Base-by-base conservation (phyloP, 192 early-diverging fungal species). In the Backusella psychrophila region DNA sequence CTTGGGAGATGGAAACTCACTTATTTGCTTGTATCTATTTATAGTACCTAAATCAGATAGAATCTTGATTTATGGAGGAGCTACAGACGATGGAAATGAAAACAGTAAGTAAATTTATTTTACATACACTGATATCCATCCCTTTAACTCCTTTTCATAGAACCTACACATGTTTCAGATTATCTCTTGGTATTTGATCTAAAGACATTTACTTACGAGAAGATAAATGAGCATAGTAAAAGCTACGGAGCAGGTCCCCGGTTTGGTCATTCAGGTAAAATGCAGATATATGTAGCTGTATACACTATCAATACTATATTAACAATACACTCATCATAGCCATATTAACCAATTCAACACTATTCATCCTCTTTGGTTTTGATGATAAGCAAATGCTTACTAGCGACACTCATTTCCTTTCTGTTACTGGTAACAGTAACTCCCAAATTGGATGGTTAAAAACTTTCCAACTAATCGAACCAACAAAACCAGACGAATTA, bases 201-300 rank as follows among this genome's bases (percentile, higher is more conserved):
- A 69, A 69, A 38, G 21, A 41, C 36, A 69, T 69, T 69, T 26
- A 38, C n/a, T 23, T 69, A 69, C 29, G 19, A 21, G 7, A 69
- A 7, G 39, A 21, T 69, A 38, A 23, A 23, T 39, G 68, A 69
- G 21, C 34, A 39, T 23, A 38, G 36, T 12, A 19, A 23, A 69
- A 39, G 11, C 11, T 23, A 23, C 12, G 35, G 35, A 21, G 68
- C 68, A 21, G 68, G 68, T 5, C n/a, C 68, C 19, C 34, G 68
- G 35, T 69, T 69, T 69, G 68, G 36, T n/a, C 68, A 69, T 36
- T 69, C 68, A 41, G 68, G 68, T 36, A 69, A 34, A 69, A 26
- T 67, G 33, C 35, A 67, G 35, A 67, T 35, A 67, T 67, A 67
- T 35, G 19, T 67, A 67, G 29, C 19, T 63, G 0, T 63, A 29